A percentile compares a stretch with the other conserved stretches of the same genome.
Evolutionary conservation across 768 basidiomycete genomes (phyloP).

Genomic region (Pisolithus albus): DNA sequence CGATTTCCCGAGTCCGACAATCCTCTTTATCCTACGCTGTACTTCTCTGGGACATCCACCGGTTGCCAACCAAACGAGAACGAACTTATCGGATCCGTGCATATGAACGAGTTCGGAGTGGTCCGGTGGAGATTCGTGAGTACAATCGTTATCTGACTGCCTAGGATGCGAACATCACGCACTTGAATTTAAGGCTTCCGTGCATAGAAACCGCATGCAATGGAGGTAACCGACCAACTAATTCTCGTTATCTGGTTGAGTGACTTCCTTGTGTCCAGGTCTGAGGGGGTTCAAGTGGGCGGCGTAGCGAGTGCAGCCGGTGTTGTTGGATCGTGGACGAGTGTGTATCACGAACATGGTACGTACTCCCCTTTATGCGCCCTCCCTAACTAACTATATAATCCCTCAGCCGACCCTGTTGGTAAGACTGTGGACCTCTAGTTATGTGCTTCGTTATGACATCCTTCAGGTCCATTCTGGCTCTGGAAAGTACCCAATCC

Average conservation of each 20-base stretch:
- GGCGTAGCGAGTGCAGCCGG: constrained; percentile 59
- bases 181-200: constrained; percentile 38
- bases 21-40: constrained; percentile 36
- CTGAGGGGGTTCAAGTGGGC: constrained; percentile 63
- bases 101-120: constrained; percentile 39
- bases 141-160: constrained; percentile 3
- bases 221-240: constrained; percentile 41
- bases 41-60: constrained; percentile 41
- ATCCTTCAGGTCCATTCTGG: constrained; percentile 59
- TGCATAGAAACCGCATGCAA: constrained; percentile 45
- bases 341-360: constrained; percentile 53
- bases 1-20: constrained; percentile 18
- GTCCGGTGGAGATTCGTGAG: constrained; percentile 59
- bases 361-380: background rate
- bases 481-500: constrained; percentile 44
- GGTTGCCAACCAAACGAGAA: constrained; percentile 39
- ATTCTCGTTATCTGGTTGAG: background rate
- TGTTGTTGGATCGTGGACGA: constrained; percentile 63
- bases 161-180: constrained; percentile 5
- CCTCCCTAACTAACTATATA: background rate
- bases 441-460: background rate
- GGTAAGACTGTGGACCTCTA: constrained; percentile 36
- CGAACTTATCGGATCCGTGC: constrained; percentile 43
- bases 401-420: constrained; percentile 50
- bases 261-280: constrained; percentile 32